A percentile compares a stretch with the other conserved stretches of the same genome.
phyloP scores from a whole-genome alignment of 2,329 filamentous ascomycete species.

The Ilyonectria sp. region DNA sequence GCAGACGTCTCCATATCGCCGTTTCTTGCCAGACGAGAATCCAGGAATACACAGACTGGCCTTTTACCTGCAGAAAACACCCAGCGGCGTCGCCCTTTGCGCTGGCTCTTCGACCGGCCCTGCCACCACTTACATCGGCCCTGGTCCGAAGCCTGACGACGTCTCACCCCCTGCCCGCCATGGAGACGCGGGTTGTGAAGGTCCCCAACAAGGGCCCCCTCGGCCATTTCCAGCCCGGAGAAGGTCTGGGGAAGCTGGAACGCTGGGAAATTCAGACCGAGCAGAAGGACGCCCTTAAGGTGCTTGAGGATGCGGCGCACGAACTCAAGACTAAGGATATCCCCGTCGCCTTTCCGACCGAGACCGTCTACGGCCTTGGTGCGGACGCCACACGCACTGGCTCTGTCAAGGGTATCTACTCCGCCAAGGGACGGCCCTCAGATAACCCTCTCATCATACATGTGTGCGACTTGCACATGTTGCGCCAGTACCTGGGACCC shows the following conservation, averaged over 20 bases:
- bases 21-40: neutral
- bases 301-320: constrained; percentile 75
- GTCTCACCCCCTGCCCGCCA: constrained; percentile 41
- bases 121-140: constrained; percentile 48
- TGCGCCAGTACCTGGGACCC: constrained; percentile 72
- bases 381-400: constrained; percentile 90
- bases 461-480: constrained; percentile 84
- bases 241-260: constrained; percentile 54
- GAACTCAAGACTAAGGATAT: constrained; percentile 76
- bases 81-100: constrained; percentile 8
- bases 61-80: constrained; percentile 12
- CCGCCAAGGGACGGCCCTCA: constrained; percentile 88
- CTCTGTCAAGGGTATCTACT: constrained; percentile 92
- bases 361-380: constrained; percentile 97
- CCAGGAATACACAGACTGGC: constrained; percentile 19
- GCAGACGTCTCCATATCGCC: constrained; percentile 9
- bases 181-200: constrained; percentile 59
- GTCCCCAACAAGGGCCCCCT: constrained; percentile 52
- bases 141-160: constrained; percentile 30
- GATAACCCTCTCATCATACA: constrained; percentile 98
- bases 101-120: constrained; percentile 26
- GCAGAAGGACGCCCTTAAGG: constrained; percentile 51
- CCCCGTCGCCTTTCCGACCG: constrained; percentile 95
- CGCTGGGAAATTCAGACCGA: constrained; percentile 59
- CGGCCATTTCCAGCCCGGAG: constrained; percentile 52